Conservation (phyloP, 306 rosid genomes). For the Canavalia ensiformis region DNA sequence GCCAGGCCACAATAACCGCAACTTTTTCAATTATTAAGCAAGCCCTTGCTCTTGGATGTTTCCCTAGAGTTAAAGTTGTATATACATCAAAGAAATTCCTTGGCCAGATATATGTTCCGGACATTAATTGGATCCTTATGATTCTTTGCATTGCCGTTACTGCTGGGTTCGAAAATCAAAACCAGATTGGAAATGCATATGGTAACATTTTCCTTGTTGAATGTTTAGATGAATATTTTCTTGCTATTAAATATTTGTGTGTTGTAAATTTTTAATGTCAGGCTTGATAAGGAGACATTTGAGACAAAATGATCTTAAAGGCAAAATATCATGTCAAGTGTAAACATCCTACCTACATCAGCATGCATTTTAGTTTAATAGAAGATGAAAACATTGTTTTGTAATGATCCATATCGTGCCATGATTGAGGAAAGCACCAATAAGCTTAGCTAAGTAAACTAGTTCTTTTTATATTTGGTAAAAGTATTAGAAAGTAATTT, state of each 20-base stretch:
- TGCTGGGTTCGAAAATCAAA: constrained; percentile 90
- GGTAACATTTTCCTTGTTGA: constrained; percentile 58
- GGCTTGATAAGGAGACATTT: constrained; percentile 29
- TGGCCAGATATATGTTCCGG: constrained; percentile 90
- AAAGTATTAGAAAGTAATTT: not conserved
- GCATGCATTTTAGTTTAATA: not conserved
- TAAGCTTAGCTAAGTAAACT: not conserved
- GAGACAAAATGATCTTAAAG: constrained; percentile 3
- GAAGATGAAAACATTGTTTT: constrained; percentile 4
- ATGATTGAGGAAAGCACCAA: not conserved
- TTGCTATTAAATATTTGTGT: constrained; percentile 12
- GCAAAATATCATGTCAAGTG: not conserved
- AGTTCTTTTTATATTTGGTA: not conserved
- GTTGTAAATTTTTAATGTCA: not conserved
- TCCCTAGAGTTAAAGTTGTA: constrained; percentile 95
- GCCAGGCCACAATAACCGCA: constrained; percentile 95
- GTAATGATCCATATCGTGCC: not conserved
- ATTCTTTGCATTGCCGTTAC: constrained; percentile 92
- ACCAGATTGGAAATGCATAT: constrained; percentile 95
- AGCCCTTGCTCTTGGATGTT: constrained; percentile 95
- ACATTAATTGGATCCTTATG: constrained; percentile 96
- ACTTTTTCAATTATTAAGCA: constrained; percentile 92
- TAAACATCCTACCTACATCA: not conserved
- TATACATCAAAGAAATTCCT: constrained; percentile 83
- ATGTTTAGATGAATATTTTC: constrained; percentile 22